Evolutionary conservation across 2,329 filamentous ascomycete species (phyloP).

Genomic region (Neofusicoccum cordaticola): DNA sequence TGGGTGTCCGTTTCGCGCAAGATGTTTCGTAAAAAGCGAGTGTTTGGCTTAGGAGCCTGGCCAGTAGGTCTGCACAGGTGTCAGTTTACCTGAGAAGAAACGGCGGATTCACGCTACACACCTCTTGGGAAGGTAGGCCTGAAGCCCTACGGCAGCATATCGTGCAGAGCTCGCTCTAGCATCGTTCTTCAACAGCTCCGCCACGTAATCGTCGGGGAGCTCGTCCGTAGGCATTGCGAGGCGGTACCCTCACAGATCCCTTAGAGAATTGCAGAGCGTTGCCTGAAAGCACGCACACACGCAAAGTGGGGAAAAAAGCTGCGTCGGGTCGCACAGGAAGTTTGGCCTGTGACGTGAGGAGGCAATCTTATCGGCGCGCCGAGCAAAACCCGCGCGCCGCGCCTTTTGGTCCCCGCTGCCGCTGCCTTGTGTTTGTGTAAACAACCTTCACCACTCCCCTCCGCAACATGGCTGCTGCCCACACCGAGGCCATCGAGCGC

Average conservation of each 20-base stretch:
- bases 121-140: slow-evolving; percentile 61
- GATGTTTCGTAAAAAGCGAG: slow-evolving; percentile 80
- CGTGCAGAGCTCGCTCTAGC: slow-evolving; percentile 70
- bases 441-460: neutral
- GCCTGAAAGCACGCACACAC: neutral
- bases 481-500: slow-evolving; percentile 8
- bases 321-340: neutral
- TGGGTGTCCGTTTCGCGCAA: slow-evolving; percentile 85
- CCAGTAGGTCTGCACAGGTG: slow-evolving; percentile 54
- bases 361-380: slow-evolving; percentile 1
- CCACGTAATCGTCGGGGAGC: slow-evolving; percentile 75
- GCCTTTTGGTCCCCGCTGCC: neutral
- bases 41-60: slow-evolving; percentile 82
- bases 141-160: slow-evolving; percentile 72
- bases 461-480: slow-evolving; percentile 7
- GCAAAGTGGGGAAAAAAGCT: neutral
- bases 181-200: slow-evolving; percentile 74
- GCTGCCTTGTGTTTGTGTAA: neutral
- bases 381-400: neutral
- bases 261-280: neutral
- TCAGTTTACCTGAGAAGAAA: neutral
- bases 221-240: slow-evolving; percentile 30
- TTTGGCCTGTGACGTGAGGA: slow-evolving; percentile 6
- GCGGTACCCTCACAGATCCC: neutral
- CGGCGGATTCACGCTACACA: slow-evolving; percentile 30